Conservation (phyloP, 768 basidiomycete species). For the Leccinum truebloodii region DNA sequence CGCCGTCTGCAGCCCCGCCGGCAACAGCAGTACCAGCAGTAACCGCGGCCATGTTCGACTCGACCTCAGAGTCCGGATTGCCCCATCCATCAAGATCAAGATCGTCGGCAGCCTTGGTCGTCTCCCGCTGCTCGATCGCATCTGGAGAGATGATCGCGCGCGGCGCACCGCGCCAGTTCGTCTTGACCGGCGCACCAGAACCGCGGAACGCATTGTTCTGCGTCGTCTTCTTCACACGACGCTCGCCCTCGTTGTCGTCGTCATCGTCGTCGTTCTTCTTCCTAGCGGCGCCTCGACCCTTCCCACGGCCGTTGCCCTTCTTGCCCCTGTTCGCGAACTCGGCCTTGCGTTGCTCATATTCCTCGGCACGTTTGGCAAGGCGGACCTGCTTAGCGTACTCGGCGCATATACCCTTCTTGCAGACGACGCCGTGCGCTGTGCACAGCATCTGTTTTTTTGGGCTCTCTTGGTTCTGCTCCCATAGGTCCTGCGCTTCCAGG, state of each 20-base stretch:
- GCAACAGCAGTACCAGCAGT: not conserved
- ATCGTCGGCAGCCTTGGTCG: constrained; percentile 4
- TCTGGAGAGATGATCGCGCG: constrained; percentile 29
- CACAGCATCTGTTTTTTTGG: constrained; percentile 24
- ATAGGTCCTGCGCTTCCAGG: constrained; percentile 26
- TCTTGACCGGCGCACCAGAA: constrained; percentile 32
- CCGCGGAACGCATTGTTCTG: constrained; percentile 28
- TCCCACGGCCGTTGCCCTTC: constrained; percentile 17
- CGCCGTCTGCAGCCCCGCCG: not conserved
- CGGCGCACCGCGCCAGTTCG: constrained; percentile 32
- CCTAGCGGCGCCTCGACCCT: constrained; percentile 5
- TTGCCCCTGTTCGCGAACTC: constrained; percentile 21
- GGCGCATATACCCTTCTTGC: constrained; percentile 39
- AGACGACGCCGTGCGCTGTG: constrained; percentile 35
- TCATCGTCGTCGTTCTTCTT: constrained; percentile 14
- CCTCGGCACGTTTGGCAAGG: constrained; percentile 14
- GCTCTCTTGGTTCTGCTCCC: constrained; percentile 17
- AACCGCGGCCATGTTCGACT: constrained; percentile 1
- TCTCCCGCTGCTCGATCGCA: constrained; percentile 27
- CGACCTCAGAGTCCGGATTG: constrained; percentile 17
- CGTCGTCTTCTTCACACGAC: not conserved
- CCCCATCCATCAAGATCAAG: constrained; percentile 24
- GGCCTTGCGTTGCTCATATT: constrained; percentile 20
- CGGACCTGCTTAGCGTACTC: constrained; percentile 34
- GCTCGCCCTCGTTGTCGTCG: constrained; percentile 1